A percentile compares a stretch with the other conserved stretches of the same genome.
Evolutionary conservation across 192 early-diverging fungal genomes (phyloP).

Genomic region (Entomortierella parvispora): DNA sequence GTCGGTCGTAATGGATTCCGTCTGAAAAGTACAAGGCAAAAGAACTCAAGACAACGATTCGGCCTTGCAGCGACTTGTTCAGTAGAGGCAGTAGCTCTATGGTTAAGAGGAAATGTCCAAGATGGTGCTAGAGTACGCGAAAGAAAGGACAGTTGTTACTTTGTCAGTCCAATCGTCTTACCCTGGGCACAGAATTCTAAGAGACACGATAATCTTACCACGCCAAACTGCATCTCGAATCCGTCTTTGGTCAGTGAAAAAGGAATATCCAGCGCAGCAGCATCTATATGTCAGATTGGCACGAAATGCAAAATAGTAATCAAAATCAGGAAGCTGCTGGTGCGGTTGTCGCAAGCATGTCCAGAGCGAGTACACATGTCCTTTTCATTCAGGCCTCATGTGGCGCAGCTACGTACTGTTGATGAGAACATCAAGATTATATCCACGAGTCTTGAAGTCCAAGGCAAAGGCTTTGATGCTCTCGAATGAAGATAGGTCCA

Average conservation of each 20-base stretch:
- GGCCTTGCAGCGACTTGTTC: background rate
- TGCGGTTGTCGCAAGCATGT: background rate
- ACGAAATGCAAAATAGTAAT: background rate
- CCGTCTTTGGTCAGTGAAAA: constrained; percentile 8
- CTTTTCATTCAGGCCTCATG: too few species aligned
- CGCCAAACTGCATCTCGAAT: constrained; percentile 8
- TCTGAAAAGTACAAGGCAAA: background rate
- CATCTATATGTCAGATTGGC: background rate
- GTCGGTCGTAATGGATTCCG: background rate
- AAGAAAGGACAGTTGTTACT: background rate
- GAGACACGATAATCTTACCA: too few species aligned
- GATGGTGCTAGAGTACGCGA: background rate
- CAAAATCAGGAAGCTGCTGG: background rate
- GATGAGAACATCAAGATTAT: constrained; percentile 8
- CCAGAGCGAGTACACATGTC: too few species aligned
- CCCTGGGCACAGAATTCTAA: too few species aligned
- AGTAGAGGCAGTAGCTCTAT: constrained; percentile 9
- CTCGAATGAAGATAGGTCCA: constrained; percentile 14
- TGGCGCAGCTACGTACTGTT: constrained; percentile 8
- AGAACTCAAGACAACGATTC: constrained; percentile 10
- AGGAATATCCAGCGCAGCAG: constrained; percentile 7
- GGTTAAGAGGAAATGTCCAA: constrained; percentile 7
- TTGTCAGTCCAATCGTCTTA: too few species aligned
- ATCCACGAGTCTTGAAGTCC: background rate
- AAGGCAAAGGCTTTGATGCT: background rate